A percentile compares a stretch with the other conserved stretches of the same genome.
Evolutionary conservation across 2,329 filamentous ascomycete species (phyloP).

Genomic region (Biscogniauxia mediterranea): DNA sequence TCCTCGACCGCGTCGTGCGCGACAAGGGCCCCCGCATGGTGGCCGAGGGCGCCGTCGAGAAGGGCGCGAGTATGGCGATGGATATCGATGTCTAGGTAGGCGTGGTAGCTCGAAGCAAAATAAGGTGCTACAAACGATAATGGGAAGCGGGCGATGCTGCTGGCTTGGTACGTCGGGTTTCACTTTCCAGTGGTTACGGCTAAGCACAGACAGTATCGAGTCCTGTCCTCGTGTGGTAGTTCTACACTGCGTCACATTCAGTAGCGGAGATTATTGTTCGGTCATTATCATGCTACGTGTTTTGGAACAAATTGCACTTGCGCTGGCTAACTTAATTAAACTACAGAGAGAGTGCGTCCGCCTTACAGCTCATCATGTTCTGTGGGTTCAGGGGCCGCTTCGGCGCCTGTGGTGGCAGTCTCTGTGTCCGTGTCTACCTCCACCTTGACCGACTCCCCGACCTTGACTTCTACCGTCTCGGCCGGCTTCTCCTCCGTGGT

Average conservation of each 20-base stretch:
- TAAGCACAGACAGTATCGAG: too few relatives aligned
- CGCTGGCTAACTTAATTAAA: slow-evolving; percentile 10
- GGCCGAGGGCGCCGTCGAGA: slow-evolving; percentile 51
- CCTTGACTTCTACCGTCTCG: slow-evolving; percentile 43
- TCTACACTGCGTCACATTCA: neutral
- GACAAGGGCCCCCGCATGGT: slow-evolving; percentile 66
- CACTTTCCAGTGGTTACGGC: too few relatives aligned
- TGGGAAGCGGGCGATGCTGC: too few relatives aligned
- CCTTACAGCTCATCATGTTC: slow-evolving; percentile 51
- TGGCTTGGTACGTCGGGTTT: too few relatives aligned
- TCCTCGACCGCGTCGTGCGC: slow-evolving; percentile 78
- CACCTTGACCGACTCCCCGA: slow-evolving; percentile 33
- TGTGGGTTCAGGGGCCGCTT: slow-evolving; percentile 36
- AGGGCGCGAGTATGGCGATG: slow-evolving; percentile 48
- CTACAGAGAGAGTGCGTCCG: slow-evolving; percentile 6
- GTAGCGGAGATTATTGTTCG: neutral
- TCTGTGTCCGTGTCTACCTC: slow-evolving; percentile 30
- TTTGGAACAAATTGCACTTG: slow-evolving; percentile 1
- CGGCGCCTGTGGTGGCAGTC: slow-evolving; percentile 31
- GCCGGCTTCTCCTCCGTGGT: slow-evolving; percentile 38
- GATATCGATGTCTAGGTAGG: slow-evolving; percentile 42
- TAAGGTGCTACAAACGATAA: too few relatives aligned
- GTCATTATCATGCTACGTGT: neutral
- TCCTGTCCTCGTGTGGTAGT: too few relatives aligned
- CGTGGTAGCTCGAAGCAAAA: neutral